phyloP scores from a whole-genome alignment of 2,329 filamentous ascomycete genomes.

The Exophiala alcalophila region DNA sequence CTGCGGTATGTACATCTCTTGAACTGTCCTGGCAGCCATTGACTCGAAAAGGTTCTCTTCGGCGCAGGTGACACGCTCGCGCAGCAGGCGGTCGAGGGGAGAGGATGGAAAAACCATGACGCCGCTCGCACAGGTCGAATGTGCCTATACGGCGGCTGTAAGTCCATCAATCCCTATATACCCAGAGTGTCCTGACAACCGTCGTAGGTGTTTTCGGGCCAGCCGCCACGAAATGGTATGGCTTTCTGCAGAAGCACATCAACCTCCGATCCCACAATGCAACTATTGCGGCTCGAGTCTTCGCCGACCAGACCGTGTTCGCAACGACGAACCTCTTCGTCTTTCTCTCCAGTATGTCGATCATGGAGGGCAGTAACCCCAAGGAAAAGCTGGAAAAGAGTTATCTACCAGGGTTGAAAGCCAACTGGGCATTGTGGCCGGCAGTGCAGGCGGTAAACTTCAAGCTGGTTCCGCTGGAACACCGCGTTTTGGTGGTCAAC shows the following conservation, averaged over 20 bases:
- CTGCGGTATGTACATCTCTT: slow-evolving; percentile 54
- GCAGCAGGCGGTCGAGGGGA: slow-evolving; percentile 85
- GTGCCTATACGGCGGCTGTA: slow-evolving; percentile 51
- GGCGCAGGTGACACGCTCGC: slow-evolving; percentile 86
- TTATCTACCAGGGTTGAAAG: slow-evolving; percentile 68
- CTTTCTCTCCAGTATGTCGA: slow-evolving; percentile 82
- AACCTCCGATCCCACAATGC: slow-evolving; percentile 61
- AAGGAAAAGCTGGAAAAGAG: slow-evolving; percentile 68
- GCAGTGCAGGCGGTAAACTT: slow-evolving; percentile 83
- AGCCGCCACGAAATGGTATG: slow-evolving; percentile 82
- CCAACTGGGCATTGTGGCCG: slow-evolving; percentile 89
- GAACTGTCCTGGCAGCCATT: slow-evolving; percentile 3
- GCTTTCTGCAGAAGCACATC: slow-evolving; percentile 70
- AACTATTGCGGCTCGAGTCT: slow-evolving; percentile 75
- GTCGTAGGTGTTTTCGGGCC: slow-evolving; percentile 74
- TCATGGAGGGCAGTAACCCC: slow-evolving; percentile 67
- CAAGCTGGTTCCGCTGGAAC: slow-evolving; percentile 76
- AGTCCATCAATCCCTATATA: slow-evolving; percentile 11
- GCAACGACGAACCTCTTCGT: slow-evolving; percentile 77
- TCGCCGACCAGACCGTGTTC: slow-evolving; percentile 76
- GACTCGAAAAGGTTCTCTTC: slow-evolving; percentile 66
- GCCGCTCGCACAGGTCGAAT: slow-evolving; percentile 48
- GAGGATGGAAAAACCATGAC: slow-evolving; percentile 74
- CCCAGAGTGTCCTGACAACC: slow-evolving; percentile 10
- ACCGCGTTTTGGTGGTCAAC: slow-evolving; percentile 83